Evolutionary conservation across 495 filamentous ascomycete species (phyloP).

Genomic region (Clohesyomyces aquaticus): DNA sequence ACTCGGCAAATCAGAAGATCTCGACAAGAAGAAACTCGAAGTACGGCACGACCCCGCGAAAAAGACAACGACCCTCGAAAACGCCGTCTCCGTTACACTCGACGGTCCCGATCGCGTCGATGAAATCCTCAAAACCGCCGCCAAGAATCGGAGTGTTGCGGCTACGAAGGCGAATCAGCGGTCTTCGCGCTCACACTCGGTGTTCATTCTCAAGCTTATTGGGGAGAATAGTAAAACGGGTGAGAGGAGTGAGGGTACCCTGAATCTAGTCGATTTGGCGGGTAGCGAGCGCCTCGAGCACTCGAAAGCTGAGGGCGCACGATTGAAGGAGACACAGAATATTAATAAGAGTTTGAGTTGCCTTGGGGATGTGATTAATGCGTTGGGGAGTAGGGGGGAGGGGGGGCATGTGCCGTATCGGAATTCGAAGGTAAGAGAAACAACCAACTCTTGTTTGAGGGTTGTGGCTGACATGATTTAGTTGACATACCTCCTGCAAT

Average conservation of each 20-base stretch:
- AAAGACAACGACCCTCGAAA: conserved; percentile 82
- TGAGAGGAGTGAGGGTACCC: conserved; percentile 84
- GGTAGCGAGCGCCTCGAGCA: conserved; percentile 91
- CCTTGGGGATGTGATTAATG: conserved; percentile 91
- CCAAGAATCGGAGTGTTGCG: conserved; percentile 84
- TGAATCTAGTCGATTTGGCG: conserved; percentile 95
- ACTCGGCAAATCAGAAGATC: conserved; percentile 73
- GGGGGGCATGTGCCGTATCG: conserved; percentile 90
- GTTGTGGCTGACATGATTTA: conserved; percentile 40
- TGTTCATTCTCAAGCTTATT: conserved; percentile 90
- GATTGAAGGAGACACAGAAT: conserved; percentile 91
- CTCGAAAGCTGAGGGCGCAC: conserved; percentile 77
- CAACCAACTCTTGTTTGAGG: too few relatives aligned
- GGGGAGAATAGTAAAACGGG: conserved; percentile 80
- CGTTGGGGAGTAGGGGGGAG: conserved; percentile 82
- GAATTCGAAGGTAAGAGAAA: conserved; percentile 89
- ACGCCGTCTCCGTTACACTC: conserved; percentile 75
- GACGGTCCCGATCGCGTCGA: conserved; percentile 80
- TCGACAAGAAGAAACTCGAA: conserved; percentile 87
- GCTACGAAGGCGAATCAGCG: conserved; percentile 96
- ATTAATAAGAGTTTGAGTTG: conserved; percentile 95
- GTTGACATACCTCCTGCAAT: conserved; percentile 95
- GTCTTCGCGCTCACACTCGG: conserved; percentile 90
- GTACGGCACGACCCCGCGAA: conserved; percentile 82
- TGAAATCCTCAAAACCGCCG: conserved; percentile 73